Evolutionary conservation across 2,329 filamentous ascomycete genomes (phyloP).

Genomic region (Cladophialophora psammophila): DNA sequence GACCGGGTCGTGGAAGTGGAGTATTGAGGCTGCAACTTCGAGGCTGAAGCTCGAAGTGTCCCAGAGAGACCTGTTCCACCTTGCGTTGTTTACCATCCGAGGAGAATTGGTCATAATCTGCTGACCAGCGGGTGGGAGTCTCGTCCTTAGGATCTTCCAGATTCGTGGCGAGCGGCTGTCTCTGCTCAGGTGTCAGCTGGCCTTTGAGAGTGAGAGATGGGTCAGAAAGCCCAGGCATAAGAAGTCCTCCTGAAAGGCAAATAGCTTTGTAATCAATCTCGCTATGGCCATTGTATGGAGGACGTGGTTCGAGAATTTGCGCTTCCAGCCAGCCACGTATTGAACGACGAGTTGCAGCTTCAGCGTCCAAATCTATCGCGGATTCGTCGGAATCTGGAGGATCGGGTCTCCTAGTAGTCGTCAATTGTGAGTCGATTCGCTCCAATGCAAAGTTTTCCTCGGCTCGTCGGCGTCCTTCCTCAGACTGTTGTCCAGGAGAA

Average conservation of each 20-base stretch:
- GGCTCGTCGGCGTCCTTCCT: neutral
- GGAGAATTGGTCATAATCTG: conserved; percentile 13
- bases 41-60: neutral
- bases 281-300: neutral
- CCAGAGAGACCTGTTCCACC: neutral
- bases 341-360: neutral
- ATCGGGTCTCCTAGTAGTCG: neutral
- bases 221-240: neutral
- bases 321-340: neutral
- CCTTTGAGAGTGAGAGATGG: neutral
- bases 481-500: neutral
- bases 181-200: neutral
- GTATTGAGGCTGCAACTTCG: conserved; percentile 1
- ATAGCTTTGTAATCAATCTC: neutral
- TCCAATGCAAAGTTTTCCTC: neutral
- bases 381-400: neutral
- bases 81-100: conserved; percentile 2
- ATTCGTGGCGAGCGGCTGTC: neutral
- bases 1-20: neutral
- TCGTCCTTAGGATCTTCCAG: neutral
- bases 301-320: neutral
- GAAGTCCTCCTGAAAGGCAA: neutral
- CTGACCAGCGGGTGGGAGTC: neutral
- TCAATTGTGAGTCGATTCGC: neutral
- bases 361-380: neutral